These are phyloP conservation scores for Myochromella boudieri DNA, from an alignment of 768 basidiomycete genomes.

Conservation along the genomic window DNA sequence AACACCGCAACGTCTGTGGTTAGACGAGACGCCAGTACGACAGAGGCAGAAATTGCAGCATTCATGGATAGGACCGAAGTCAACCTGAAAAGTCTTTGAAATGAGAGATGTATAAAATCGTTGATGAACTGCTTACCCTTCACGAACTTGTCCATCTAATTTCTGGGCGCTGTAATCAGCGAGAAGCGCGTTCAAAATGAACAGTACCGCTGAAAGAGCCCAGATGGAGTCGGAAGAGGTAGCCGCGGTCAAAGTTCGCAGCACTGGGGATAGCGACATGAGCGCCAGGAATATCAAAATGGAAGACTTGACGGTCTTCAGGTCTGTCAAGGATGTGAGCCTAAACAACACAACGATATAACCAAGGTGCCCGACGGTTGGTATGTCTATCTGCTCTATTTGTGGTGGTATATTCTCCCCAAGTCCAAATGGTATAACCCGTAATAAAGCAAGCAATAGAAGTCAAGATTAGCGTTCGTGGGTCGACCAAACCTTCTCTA, in stretches of 20 bases:
- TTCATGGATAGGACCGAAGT: constrained; percentile 87
- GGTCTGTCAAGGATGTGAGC: constrained; percentile 38
- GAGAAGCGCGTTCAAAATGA: constrained; percentile 77
- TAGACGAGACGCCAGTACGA: constrained; percentile 91
- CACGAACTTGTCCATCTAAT: constrained; percentile 45
- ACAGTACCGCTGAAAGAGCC: constrained; percentile 87
- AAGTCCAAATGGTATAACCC: constrained; percentile 66
- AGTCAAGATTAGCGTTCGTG: constrained; percentile 65
- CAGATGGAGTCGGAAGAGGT: constrained; percentile 97
- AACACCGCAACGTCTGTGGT: constrained; percentile 84
- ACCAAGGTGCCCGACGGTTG: constrained; percentile 16
- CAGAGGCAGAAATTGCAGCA: constrained; percentile 88
- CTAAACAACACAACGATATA: not conserved
- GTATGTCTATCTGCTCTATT: constrained; percentile 11
- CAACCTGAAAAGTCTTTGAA: constrained; percentile 42
- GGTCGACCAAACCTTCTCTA: constrained; percentile 61
- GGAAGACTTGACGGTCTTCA: constrained; percentile 76
- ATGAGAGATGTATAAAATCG: constrained; percentile 12
- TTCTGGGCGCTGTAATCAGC: constrained; percentile 73
- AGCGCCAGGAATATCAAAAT: constrained; percentile 87
- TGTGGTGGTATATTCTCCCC: constrained; percentile 36
- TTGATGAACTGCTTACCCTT: constrained; percentile 44
- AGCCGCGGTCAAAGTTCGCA: constrained; percentile 89
- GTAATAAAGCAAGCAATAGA: constrained; percentile 58
- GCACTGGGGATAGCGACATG: constrained; percentile 86